Evolutionary conservation across 371 early-diverging fungal species (phyloP).

Genomic region (Rhizopus microsporus): DNA sequence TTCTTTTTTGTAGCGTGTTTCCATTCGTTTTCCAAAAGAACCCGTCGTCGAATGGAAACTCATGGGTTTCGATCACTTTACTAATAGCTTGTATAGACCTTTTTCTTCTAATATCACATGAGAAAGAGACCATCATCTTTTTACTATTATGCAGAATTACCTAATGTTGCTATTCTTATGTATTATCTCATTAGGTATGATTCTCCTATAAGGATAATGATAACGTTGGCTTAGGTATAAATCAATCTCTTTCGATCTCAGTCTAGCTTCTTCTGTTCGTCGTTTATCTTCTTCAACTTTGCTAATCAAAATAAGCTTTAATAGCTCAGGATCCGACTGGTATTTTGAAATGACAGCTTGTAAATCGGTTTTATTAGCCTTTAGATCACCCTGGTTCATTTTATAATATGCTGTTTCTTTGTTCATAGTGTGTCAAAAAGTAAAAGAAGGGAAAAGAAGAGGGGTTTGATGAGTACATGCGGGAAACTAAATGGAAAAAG

Average conservation of each 20-base stretch:
- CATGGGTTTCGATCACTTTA: slow-evolving; percentile 23
- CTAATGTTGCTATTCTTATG: neutral
- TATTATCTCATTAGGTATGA: neutral
- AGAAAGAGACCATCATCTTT: neutral
- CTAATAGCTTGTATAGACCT: slow-evolving; percentile 30
- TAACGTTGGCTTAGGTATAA: slow-evolving; percentile 21
- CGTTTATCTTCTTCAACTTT: slow-evolving; percentile 66
- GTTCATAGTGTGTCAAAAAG: neutral
- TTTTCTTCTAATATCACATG: slow-evolving; percentile 10
- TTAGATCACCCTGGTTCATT: neutral
- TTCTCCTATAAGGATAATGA: neutral
- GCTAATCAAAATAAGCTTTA: slow-evolving; percentile 54
- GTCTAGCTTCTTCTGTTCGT: slow-evolving; percentile 60
- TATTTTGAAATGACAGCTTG: slow-evolving; percentile 47
- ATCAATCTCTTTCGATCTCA: slow-evolving; percentile 55
- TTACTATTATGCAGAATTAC: slow-evolving; percentile 1
- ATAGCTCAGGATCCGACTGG: slow-evolving; percentile 52
- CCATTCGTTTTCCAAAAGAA: slow-evolving; percentile 30
- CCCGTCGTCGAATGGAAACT: slow-evolving; percentile 23
- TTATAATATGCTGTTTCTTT: too few species aligned
- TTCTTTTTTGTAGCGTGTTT: slow-evolving; percentile 29
- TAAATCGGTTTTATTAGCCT: slow-evolving; percentile 4
- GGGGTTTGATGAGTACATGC: neutral
- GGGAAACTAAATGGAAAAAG: slow-evolving; percentile 3
- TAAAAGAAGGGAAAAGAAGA: neutral